These are phyloP conservation scores for Pythium aristosporum DNA, from an alignment of 352 stramenopile genomes.

Conservation along the genomic window DNA sequence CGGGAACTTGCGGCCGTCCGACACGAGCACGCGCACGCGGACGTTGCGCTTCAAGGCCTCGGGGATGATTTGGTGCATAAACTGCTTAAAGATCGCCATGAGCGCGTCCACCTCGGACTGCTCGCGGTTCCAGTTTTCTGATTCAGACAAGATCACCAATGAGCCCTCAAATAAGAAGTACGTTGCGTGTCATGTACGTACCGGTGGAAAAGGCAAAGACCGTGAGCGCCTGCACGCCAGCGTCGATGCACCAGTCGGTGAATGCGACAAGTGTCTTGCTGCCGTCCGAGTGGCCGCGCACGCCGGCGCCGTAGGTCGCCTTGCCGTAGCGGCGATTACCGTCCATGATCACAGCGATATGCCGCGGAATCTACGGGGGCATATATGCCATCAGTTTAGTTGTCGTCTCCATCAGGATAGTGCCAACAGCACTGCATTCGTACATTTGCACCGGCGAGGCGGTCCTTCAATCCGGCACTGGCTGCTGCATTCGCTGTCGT, in stretches of 20 bases:
- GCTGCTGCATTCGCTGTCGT: background rate
- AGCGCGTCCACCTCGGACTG: slow-evolving; percentile 86
- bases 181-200: slow-evolving; percentile 17
- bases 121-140: slow-evolving; percentile 95
- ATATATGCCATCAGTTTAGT: background rate
- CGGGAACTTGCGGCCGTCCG: slow-evolving; percentile 69
- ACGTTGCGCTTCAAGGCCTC: slow-evolving; percentile 90
- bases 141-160: background rate
- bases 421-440: background rate
- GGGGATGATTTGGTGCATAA: slow-evolving; percentile 93
- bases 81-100: slow-evolving; percentile 95
- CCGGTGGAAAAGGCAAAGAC: slow-evolving; percentile 95
- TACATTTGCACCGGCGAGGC: slow-evolving; percentile 24
- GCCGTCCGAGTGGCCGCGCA: slow-evolving; percentile 93
- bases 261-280: slow-evolving; percentile 95
- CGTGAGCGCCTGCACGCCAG: slow-evolving; percentile 89
- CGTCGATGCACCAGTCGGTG: slow-evolving; percentile 95
- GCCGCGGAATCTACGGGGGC: slow-evolving; percentile 52
- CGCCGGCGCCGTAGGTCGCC: slow-evolving; percentile 63
- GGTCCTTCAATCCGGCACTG: background rate
- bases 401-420: background rate
- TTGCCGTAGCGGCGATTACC: slow-evolving; percentile 95
- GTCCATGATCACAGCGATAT: slow-evolving; percentile 97
- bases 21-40: slow-evolving; percentile 90
- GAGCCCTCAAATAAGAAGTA: too few relatives aligned